Evolutionary conservation across 441 rosid genomes (phyloP).

Genomic region (Eruca vesicaria): DNA sequence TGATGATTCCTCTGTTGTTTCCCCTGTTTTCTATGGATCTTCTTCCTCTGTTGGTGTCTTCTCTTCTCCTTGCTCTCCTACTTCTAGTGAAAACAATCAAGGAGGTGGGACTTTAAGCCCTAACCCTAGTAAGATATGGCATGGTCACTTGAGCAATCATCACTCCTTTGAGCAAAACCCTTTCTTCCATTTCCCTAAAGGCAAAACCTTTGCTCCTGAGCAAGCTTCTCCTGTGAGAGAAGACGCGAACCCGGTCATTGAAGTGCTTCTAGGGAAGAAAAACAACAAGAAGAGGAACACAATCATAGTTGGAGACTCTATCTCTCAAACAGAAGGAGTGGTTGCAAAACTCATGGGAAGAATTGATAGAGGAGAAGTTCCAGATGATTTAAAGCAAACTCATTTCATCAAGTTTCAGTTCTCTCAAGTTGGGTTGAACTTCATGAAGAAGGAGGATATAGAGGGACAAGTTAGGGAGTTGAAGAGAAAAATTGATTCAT

Average conservation of each 20-base stretch:
- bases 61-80: conserved; percentile 79
- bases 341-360: conserved; percentile 55
- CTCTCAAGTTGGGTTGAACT: conserved; percentile 59
- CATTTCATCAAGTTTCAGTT: conserved; percentile 66
- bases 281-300: conserved; percentile 57
- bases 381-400: conserved; percentile 55
- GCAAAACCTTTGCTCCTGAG: conserved; percentile 35
- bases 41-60: conserved; percentile 54
- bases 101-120: conserved; percentile 38
- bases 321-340: conserved; percentile 54
- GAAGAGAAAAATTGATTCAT: conserved; percentile 58
- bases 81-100: conserved; percentile 48
- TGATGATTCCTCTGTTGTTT: conserved; percentile 53
- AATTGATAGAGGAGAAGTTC: conserved; percentile 73
- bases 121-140: conserved; percentile 57
- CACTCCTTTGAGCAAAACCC: conserved; percentile 59
- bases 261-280: conserved; percentile 58
- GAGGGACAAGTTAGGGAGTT: conserved; percentile 55
- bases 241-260: conserved; percentile 67
- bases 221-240: conserved; percentile 45
- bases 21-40: conserved; percentile 58
- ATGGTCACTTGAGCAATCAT: conserved; percentile 44
- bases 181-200: conserved; percentile 50
- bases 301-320: conserved; percentile 74
- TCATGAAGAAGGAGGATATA: conserved; percentile 68